phyloP scores from a whole-genome alignment of 2,329 filamentous ascomycete genomes.

The Penicillium nordicum region DNA sequence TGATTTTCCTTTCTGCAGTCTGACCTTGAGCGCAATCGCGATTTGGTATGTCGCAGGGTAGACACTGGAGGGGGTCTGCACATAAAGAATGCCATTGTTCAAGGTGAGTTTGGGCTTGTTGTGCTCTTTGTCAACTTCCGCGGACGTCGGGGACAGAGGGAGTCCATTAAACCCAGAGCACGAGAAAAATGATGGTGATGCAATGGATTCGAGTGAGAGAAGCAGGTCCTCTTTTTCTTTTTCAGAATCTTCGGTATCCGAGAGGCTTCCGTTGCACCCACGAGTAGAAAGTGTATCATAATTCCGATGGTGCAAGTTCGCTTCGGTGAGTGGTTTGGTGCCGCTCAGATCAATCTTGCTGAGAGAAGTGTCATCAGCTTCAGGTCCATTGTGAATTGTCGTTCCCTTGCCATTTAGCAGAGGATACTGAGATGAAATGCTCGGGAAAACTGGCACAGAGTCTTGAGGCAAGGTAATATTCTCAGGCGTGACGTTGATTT shows the following conservation, averaged over 20 bases:
- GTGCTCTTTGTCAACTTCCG: background rate
- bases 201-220: background rate
- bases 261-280: conserved; percentile 12
- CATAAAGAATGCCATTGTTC: conserved; percentile 16
- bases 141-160: background rate
- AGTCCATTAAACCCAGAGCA: background rate
- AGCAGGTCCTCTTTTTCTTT: background rate
- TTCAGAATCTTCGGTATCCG: background rate
- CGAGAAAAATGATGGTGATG: background rate
- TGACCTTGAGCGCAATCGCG: conserved; percentile 11
- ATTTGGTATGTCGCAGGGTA: conserved; percentile 23
- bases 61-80: conserved; percentile 15
- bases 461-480: background rate
- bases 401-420: background rate
- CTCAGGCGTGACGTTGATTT: background rate
- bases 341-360: background rate
- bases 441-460: background rate
- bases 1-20: conserved; percentile 15
- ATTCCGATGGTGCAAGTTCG: background rate
- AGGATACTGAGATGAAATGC: background rate
- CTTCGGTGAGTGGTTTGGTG: background rate
- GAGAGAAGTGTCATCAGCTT: background rate
- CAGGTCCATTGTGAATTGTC: background rate
- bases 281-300: conserved; percentile 13
- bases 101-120: conserved; percentile 13